Base-by-base conservation (phyloP, 106 monocot genomes). In the Dendrobium huoshanense region DNA sequence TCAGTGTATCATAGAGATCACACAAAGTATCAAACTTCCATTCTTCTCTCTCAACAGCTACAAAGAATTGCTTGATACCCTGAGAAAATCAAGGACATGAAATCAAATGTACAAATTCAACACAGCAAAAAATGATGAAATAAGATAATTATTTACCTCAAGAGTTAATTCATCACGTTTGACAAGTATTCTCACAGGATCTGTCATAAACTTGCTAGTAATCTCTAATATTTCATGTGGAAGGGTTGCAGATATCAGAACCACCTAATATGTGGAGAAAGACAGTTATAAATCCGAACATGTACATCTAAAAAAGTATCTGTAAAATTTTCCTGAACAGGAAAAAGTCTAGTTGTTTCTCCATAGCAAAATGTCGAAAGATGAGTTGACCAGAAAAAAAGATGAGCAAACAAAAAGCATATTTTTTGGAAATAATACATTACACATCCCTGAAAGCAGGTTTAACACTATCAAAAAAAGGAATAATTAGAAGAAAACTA, bases 151-250 rank as follows among this genome's bases (percentile, higher is more conserved):
- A 37, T 37, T 37, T 85, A 93, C 98, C 93, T 99, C 98, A 20
- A 99, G 81, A 13, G 98, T 98, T 89, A 99, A 88, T 78, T 95
- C 98, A 95, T 99, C 98, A 93, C 95, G 98, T 82, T 99, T 99
- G 22, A 99, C 98, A 78, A 99, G 89, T 80, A 99, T 99, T 59
- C 98, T 86, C 25, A 99, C 91, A 56, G 98, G 98, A 78, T 99
- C 98, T 4, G 98, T 99, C 98, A 99, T 99, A 77, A 99, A 99
- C 51, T 99, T 99, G 83, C 87, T 87, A 31, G 98, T 99, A 31
- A 99, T 99, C 75, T 95, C 98, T 83, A 99, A 75, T 81, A 99
- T 95, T 87, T 99, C 98, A 79, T 99, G 92, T 45, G 98, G 98
- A 77, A 99, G 90, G 18, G 98, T 99, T 15, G 98, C 98, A 83